Conservation (phyloP, 805 yeast genomes). For the Yarrowia sp. region DNA sequence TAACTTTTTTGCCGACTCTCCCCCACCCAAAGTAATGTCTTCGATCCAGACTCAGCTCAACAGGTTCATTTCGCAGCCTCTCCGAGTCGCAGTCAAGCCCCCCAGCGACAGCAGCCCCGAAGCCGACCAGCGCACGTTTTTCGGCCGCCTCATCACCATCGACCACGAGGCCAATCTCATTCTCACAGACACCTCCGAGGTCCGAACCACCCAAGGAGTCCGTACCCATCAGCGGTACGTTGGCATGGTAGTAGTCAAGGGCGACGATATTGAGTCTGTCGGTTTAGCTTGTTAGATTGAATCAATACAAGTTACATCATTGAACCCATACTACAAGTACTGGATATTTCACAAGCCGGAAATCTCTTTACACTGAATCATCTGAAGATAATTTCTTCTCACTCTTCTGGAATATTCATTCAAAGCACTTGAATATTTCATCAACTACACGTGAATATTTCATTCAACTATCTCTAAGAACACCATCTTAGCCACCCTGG, state of each 20-base stretch:
- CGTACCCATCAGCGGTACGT: slow-evolving; percentile 45
- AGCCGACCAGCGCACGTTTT: slow-evolving; percentile 48
- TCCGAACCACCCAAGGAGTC: slow-evolving; percentile 45
- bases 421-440: no score
- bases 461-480: no score
- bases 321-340: no score
- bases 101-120: slow-evolving; percentile 39
- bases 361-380: no score
- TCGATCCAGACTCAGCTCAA: slow-evolving; percentile 40
- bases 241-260: slow-evolving; percentile 51
- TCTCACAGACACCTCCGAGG: slow-evolving; percentile 48
- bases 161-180: slow-evolving; percentile 48
- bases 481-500: no score
- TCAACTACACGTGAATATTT: no score
- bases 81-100: slow-evolving; percentile 45
- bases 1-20: slow-evolving; percentile 2
- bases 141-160: slow-evolving; percentile 48
- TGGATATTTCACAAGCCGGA: no score
- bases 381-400: no score
- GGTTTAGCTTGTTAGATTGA: slow-evolving; percentile 41
- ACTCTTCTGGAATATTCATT: no score
- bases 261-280: slow-evolving; percentile 44
- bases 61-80: slow-evolving; percentile 41
- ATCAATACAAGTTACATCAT: no score
- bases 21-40: slow-evolving; percentile 33